Conservation (phyloP, 345 rosid species). For the Murraya koenigii region DNA sequence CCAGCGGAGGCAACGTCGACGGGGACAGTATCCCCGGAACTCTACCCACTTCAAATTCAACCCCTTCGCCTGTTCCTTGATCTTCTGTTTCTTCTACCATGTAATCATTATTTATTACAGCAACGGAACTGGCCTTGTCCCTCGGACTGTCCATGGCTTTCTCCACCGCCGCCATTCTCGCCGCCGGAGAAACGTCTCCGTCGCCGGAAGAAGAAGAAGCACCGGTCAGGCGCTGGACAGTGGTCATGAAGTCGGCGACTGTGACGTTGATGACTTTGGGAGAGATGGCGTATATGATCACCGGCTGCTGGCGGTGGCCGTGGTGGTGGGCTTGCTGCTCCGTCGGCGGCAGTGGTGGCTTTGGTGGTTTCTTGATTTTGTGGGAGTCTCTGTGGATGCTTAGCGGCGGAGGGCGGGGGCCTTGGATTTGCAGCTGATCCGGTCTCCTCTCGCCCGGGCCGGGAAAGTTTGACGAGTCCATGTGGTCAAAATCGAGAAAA, state of each 20-base stretch:
- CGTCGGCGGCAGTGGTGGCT: slow-evolving; percentile 28
- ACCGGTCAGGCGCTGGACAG: slow-evolving; percentile 88
- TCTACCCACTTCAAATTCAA: slow-evolving; percentile 27
- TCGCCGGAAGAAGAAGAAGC: slow-evolving; percentile 48
- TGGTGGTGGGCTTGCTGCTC: slow-evolving; percentile 10
- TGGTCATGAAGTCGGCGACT: slow-evolving; percentile 62
- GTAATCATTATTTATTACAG: slow-evolving; percentile 13
- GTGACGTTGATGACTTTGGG: slow-evolving; percentile 78
- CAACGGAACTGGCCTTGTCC: neutral
- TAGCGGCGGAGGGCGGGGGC: slow-evolving; percentile 75
- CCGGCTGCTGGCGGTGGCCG: slow-evolving; percentile 36
- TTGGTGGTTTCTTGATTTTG: slow-evolving; percentile 63
- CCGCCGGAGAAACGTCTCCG: slow-evolving; percentile 75
- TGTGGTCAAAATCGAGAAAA: neutral
- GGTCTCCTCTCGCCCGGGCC: slow-evolving; percentile 25
- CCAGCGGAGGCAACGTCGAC: slow-evolving; percentile 41
- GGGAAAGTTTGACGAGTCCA: slow-evolving; percentile 41
- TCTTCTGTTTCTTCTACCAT: slow-evolving; percentile 17
- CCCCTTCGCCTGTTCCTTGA: neutral
- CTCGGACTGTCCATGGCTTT: slow-evolving; percentile 47
- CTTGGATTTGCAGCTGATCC: slow-evolving; percentile 54
- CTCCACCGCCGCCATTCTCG: slow-evolving; percentile 74
- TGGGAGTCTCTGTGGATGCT: slow-evolving; percentile 60
- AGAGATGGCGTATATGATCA: slow-evolving; percentile 78
- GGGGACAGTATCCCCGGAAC: slow-evolving; percentile 79